Evolutionary conservation across 2,329 filamentous ascomycete genomes (phyloP), one percentile per base, ranked within the genome.

Genomic region (Phialocephala subalpina): DNA sequence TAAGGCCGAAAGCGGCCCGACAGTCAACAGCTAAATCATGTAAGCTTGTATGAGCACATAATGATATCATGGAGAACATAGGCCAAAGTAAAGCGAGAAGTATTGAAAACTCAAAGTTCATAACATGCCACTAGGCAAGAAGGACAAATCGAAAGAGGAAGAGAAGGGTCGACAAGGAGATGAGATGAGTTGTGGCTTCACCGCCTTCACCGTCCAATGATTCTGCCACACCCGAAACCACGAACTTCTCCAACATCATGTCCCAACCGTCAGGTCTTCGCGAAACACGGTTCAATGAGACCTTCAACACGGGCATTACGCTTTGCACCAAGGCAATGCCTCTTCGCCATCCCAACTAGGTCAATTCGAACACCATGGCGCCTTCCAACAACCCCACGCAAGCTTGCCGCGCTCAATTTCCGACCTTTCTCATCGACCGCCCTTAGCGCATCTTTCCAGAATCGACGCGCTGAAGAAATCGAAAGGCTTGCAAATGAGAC

Each of bases 1-100:
- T 42, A n/a, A 42, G 38, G 18, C 45, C 45, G 45, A 49, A 49
- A 49, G 45, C 45, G 45, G 45, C 45, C 45, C 45, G 45, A 49
- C 6, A 49, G 4, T 25, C 20, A 7, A 49, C 5, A 14, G n/a
- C 18, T n/a, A 25, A 49, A 25, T 49, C n/a, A 49, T 25, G 20
- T 25, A n/a, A 11, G 45, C 6, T n/a, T 18, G 40, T 16, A 42
- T 42, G 7, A 6, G 40, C 16, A 42, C 12, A 42, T 33, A 33
- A 33, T n/a, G 40, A 16, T 18, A 18, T 42, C 3, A n/a, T 16
- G 16, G 16, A 16, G 16, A n/a, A 42, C 12, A 42, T 6, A 42
- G 7, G n/a, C n/a, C n/a, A n/a, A n/a, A n/a, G n/a, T n/a, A n/a
- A n/a, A n/a, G n/a, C n/a, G n/a, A n/a, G 18, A 6, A 42, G 18